Percentiles rank a stretch among this genome's conserved stretches.
Conservation (phyloP, 345 rosid genomes). For the Brassica juncea region DNA sequence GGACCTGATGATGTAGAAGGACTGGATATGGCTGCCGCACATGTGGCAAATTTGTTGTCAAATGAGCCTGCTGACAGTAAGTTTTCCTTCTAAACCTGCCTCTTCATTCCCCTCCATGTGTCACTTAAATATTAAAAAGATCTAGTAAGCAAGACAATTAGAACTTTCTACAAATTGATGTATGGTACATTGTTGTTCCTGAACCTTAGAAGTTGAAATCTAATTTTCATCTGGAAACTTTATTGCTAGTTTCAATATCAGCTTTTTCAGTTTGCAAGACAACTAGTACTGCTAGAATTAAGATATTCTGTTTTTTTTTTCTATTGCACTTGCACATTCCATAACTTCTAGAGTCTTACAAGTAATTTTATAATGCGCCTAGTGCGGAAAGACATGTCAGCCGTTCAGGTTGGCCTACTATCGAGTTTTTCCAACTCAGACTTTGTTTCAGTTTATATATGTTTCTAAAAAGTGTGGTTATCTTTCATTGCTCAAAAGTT, state of each 20-base stretch:
- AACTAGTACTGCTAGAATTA: too few relatives aligned
- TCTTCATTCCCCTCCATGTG: conserved; percentile 1
- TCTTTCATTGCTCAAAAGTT: conserved; percentile 51
- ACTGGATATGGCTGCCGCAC: conserved; percentile 88
- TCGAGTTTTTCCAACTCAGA: too few relatives aligned
- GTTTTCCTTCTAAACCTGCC: conserved; percentile 35
- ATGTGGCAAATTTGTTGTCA: conserved; percentile 86
- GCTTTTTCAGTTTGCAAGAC: too few relatives aligned
- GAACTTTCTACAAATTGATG: not conserved
- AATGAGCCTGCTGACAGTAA: conserved; percentile 93
- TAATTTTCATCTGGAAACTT: too few relatives aligned
- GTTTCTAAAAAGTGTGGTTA: conserved; percentile 22
- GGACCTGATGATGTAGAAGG: conserved; percentile 88
- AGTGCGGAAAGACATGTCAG: too few relatives aligned
- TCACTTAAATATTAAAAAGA: conserved; percentile 11
- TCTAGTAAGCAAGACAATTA: not conserved
- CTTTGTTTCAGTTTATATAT: too few relatives aligned
- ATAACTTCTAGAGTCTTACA: too few relatives aligned
- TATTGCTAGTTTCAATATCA: too few relatives aligned
- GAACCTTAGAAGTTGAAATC: not conserved
- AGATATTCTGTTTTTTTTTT: too few relatives aligned
- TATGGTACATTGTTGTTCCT: not conserved
- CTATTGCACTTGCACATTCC: too few relatives aligned
- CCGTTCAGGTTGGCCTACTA: too few relatives aligned
- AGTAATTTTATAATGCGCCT: too few relatives aligned